A percentile compares a stretch with the other conserved stretches of the same genome.
Conservation (phyloP, 2,329 filamentous ascomycete genomes). For the Colletotrichum endophyticum region DNA sequence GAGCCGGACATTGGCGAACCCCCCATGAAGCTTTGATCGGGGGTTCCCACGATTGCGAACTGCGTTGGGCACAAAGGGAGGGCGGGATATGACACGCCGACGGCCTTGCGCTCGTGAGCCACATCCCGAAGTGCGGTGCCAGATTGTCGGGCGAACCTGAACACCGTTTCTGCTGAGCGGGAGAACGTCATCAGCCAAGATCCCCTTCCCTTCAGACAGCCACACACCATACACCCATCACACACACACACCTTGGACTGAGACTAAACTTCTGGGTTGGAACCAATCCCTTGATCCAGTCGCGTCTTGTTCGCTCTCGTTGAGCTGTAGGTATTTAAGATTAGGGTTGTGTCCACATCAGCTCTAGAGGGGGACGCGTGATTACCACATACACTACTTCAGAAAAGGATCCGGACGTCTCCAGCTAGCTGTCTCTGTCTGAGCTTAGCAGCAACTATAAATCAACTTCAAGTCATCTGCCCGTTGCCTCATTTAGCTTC, state of each 20-base stretch:
- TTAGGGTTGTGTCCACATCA: constrained; percentile 6
- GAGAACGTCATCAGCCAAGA: background rate
- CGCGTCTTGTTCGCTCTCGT: background rate
- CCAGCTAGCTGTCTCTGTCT: background rate
- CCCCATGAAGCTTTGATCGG: background rate
- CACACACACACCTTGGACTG: background rate
- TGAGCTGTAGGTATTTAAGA: constrained; percentile 8
- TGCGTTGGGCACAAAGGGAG: background rate
- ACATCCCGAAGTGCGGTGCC: background rate
- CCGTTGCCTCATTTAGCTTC: background rate
- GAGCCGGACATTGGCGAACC: background rate
- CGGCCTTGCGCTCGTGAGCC: background rate
- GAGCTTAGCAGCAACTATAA: background rate
- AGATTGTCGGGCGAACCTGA: background rate
- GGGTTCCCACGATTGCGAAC: background rate
- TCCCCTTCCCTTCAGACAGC: background rate
- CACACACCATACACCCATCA: background rate
- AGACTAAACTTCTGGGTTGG: background rate
- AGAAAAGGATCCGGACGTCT: background rate
- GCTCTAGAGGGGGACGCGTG: background rate
- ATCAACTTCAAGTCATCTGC: background rate
- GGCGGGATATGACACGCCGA: background rate
- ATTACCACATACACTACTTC: background rate
- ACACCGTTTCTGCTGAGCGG: background rate
- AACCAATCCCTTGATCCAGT: background rate